Evolutionary conservation across 2,329 filamentous ascomycete genomes (phyloP), one percentile per base, ranked within the genome.

Genomic region (Cordyceps tenuipes): DNA sequence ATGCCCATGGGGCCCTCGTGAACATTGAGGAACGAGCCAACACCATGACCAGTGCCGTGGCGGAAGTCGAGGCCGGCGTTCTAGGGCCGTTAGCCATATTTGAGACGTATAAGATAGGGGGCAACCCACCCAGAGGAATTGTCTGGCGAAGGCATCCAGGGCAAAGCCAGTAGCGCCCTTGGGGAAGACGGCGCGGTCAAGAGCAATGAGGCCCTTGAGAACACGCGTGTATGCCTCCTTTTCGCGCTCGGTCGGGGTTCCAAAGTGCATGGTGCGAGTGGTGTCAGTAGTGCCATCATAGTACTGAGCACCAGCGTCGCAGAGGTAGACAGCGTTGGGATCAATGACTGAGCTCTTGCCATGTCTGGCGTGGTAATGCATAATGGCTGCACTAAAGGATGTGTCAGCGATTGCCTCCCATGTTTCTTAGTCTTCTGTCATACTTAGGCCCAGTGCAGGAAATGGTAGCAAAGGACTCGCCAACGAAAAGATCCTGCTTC

Each of bases 1-100:
- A 99, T 95, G 21, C 94, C 94, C 63, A 99, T 96, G 1, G 94
- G 94, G 0, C 94, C 94, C 75, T 99, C 94, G 71, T 99, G 94
- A 0, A 99, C 94, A 66, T 99, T 99, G 68, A 99, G 77, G 74
- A 88, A 99, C 1, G 91, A 96, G 31, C 94, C 94, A 41, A 99
- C 89, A 48, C 94, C 94, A 71, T 99, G 94, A 10, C 94, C 94
- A 5, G 94, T 99, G 60, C 94, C 94, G 71, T 99, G 94, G 43
- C 94, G 85, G 74, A 97, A 99, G 71, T 99, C 94, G 13, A 99
- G 79, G 0, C 94, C 94, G 68, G 93, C 63, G 64, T 68, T 69
- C 73, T 75, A 34, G 54, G 8, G 2, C 10, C 15, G n/a, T 71
- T 60, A 73, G 67, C 51, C 23, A 58, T 5, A 15, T 9, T 46